Evolutionary conservation across 2,329 filamentous ascomycete genomes (phyloP), one percentile per base, ranked within the genome.

Genomic region (Talaromyces sp.): DNA sequence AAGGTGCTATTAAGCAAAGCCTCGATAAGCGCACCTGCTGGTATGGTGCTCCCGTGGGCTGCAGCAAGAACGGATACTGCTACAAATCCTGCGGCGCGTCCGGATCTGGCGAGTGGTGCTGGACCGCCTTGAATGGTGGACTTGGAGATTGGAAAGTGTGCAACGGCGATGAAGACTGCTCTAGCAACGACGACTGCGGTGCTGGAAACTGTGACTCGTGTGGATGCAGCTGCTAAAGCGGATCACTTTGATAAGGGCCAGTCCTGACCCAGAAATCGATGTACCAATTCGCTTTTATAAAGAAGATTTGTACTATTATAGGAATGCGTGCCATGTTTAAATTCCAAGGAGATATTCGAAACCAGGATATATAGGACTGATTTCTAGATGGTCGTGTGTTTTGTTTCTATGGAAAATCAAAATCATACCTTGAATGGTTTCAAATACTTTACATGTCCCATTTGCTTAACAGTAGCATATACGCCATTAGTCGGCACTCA

Each of bases 51-150:
- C 27, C 28, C 9, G 30, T 55, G 2, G 52, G 52, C 52, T 55
- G 52, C 52, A 55, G 52, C 28, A 36, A 55, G 16, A 55, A 55
- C 28, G 52, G 52, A 55, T 55, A 55, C 52, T 55, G 52, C 52
- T 55, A 33, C 33, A 55, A 55, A 12, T 8, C 52, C 16, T 55
- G 52, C 28, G 52, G 52, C 5, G 16, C 30, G 3, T 0, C 10
- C 18, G 52, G 52, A 8, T 55, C 52, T 55, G 52, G 52, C 33
- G 30, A 55, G 23, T 55, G 52, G 52, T 55, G 52, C 52, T 55
- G 52, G 52, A 55, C 52, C 3, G 52, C 52, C 12, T 9, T 33
- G 23, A 55, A 55, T 23, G 52, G 52, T 30, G 52, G 52, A 14
- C 23, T 33, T 55, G 52, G 52, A 28, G 10, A 55, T 16, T 55